These are phyloP conservation scores for Alternaria longipes DNA, from an alignment of 2,329 filamentous ascomycete genomes.

Conservation along the genomic window DNA sequence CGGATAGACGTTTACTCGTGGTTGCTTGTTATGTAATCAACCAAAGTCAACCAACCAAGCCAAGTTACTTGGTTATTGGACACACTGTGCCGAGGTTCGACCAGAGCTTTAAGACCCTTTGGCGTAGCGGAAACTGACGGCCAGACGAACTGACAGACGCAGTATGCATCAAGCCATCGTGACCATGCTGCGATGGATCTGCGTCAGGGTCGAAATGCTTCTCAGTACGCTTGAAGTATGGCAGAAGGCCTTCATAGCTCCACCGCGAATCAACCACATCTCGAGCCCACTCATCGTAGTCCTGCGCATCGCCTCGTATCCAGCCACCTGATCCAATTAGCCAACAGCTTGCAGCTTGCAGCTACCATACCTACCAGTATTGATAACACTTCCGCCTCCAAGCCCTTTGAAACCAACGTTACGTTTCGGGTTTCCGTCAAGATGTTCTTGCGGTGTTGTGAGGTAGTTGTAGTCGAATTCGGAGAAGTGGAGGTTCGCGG, in stretches of 20 bases:
- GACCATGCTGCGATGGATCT: constrained; percentile 33
- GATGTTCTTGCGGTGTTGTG: constrained; percentile 42
- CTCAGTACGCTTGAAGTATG: constrained; percentile 40
- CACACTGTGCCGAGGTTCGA: constrained; percentile 17
- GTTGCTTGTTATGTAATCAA: too few relatives aligned
- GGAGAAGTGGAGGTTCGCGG: constrained; percentile 33
- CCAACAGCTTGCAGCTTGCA: not conserved
- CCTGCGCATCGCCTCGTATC: constrained; percentile 37
- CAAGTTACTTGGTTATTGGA: too few relatives aligned
- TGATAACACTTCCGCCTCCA: constrained; percentile 43
- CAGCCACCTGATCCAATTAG: constrained; percentile 14
- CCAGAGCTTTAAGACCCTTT: constrained; percentile 27
- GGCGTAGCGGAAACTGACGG: constrained; percentile 30
- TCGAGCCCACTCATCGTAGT: constrained; percentile 42
- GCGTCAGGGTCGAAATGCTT: constrained; percentile 31
- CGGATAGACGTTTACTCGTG: too few relatives aligned
- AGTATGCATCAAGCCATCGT: constrained; percentile 37
- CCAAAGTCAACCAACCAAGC: too few relatives aligned
- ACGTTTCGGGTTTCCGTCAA: constrained; percentile 35
- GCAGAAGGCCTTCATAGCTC: constrained; percentile 40
- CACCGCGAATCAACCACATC: constrained; percentile 35
- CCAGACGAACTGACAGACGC: constrained; percentile 18
- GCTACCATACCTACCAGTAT: constrained; percentile 18
- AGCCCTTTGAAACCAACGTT: constrained; percentile 41
- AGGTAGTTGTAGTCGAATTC: constrained; percentile 46